A percentile compares a stretch with the other conserved stretches of the same genome.
phyloP scores from a whole-genome alignment of 2,329 filamentous ascomycete species.

The Apiospora koreana region DNA sequence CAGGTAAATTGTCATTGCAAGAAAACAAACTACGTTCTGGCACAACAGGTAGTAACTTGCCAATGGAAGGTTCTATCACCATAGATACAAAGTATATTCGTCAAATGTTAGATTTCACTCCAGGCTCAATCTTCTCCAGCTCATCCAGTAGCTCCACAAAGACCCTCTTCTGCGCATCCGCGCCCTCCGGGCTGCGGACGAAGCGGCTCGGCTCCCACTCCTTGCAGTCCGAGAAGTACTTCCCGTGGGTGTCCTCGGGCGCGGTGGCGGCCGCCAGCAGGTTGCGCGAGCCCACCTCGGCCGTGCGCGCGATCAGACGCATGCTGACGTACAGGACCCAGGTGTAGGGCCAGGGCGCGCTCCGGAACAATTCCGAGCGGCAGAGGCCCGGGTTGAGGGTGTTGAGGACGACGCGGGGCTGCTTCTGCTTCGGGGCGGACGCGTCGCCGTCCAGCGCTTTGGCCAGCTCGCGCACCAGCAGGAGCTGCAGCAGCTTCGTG shows the following conservation, averaged over 20 bases:
- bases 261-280: conserved; percentile 39
- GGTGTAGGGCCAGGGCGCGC: conserved; percentile 30
- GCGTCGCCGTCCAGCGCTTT: background rate
- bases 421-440: conserved; percentile 28
- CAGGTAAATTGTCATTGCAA: background rate
- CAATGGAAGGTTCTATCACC: background rate
- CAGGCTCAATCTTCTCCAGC: conserved; percentile 44
- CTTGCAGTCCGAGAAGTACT: conserved; percentile 39
- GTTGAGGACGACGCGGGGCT: conserved; percentile 38
- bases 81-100: background rate
- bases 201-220: conserved; percentile 30
- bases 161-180: conserved; percentile 35
- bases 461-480: conserved; percentile 37
- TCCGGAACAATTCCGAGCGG: conserved; percentile 39
- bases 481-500: conserved; percentile 36
- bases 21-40: background rate
- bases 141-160: conserved; percentile 45
- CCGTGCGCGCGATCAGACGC: conserved; percentile 34
- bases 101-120: conserved; percentile 36
- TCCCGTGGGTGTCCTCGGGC: conserved; percentile 40
- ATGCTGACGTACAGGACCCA: conserved; percentile 19
- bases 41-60: no score
- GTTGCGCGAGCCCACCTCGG: conserved; percentile 42
- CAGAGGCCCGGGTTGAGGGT: conserved; percentile 43
- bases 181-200: conserved; percentile 40